Percentiles rank a stretch among this genome's conserved stretches.
Conservation (phyloP, 148 eudicot genomes). For the Spergularia bocconei region DNA sequence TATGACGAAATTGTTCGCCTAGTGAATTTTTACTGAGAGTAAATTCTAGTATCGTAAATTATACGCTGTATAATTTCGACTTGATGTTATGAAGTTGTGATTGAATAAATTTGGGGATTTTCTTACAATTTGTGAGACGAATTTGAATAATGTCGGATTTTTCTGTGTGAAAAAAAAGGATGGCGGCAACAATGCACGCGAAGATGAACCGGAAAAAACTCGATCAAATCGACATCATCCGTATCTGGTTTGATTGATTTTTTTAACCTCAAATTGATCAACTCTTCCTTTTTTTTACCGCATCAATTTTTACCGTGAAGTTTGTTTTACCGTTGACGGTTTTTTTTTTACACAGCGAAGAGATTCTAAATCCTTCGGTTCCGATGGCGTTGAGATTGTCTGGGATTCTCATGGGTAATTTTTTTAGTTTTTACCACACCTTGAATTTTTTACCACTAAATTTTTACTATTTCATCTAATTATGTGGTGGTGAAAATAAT, state of each 20-base stretch:
- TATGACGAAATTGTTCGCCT: neutral
- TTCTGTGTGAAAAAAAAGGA: slow-evolving; percentile 42
- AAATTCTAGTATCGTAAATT: neutral
- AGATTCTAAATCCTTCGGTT: slow-evolving; percentile 82
- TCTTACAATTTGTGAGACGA: neutral
- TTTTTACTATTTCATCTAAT: neutral
- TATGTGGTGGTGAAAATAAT: neutral
- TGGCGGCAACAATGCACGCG: slow-evolving; percentile 95
- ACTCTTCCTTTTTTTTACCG: neutral
- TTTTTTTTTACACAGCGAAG: slow-evolving; percentile 51
- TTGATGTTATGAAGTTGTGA: neutral
- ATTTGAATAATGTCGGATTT: neutral
- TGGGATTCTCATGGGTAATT: slow-evolving; percentile 91
- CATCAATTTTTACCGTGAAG: neutral
- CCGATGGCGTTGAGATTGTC: slow-evolving; percentile 96
- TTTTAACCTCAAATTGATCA: slow-evolving; percentile 1
- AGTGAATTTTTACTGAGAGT: no score
- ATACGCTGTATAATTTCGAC: neutral
- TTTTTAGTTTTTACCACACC: neutral
- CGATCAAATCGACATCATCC: slow-evolving; percentile 69
- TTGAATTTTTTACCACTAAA: neutral
- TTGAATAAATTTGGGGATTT: neutral
- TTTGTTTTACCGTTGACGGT: neutral
- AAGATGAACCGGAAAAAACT: slow-evolving; percentile 74
- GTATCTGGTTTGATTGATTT: slow-evolving; percentile 54